Evolutionary conservation across 371 early-diverging fungal species (phyloP).

Genomic region (Sanchytrium tribonematis): DNA sequence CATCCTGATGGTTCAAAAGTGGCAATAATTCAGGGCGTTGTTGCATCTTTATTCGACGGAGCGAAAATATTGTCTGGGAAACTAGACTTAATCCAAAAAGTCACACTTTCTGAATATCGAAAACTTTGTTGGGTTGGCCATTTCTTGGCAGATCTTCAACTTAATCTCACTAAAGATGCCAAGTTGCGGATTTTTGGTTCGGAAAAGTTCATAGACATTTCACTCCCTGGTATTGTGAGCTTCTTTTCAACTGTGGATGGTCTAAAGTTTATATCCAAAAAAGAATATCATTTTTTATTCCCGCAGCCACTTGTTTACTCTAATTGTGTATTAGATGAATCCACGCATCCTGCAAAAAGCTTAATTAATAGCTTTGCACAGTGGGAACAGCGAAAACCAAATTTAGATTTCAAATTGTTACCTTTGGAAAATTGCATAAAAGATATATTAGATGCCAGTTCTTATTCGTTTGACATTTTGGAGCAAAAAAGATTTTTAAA

Average conservation of each 20-base stretch:
- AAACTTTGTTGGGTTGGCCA: neutral
- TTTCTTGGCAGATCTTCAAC: neutral
- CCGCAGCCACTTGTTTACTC: neutral
- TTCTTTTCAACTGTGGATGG: neutral
- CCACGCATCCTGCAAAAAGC: neutral
- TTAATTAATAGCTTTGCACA: neutral
- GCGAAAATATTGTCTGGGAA: neutral
- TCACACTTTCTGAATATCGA: neutral
- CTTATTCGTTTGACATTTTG: neutral
- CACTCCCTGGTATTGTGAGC: neutral
- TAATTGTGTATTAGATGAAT: neutral
- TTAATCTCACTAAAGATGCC: neutral
- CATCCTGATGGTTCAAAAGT: neutral
- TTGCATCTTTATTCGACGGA: neutral
- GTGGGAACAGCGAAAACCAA: neutral
- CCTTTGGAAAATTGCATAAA: neutral
- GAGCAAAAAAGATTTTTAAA: neutral
- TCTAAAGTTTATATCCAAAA: neutral
- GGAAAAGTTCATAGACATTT: neutral
- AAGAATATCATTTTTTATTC: neutral
- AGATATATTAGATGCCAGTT: neutral
- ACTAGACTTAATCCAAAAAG: neutral
- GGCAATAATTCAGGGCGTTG: neutral
- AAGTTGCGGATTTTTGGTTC: neutral
- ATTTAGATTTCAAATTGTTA: neutral